Evolutionary conservation across 306 rosid species (phyloP).

Genomic region (Lathyrus oleraceus): DNA sequence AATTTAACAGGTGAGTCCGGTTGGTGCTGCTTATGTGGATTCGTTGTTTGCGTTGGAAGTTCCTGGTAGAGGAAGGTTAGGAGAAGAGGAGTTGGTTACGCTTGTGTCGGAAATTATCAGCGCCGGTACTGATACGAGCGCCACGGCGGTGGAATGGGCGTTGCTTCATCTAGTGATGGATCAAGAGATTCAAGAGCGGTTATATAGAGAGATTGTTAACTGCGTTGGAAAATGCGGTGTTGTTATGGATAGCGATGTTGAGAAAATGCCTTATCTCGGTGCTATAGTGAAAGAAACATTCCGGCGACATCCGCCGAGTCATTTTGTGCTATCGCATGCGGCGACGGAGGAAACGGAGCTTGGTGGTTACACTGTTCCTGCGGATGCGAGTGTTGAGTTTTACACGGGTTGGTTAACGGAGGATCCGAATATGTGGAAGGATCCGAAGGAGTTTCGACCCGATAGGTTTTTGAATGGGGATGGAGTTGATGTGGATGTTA

Average conservation of each 20-base stretch:
- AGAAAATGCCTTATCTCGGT: slow-evolving; percentile 66
- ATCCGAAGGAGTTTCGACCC: slow-evolving; percentile 81
- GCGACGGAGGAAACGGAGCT: slow-evolving; percentile 72
- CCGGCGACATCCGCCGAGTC: slow-evolving; percentile 95
- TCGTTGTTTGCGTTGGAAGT: slow-evolving; percentile 67
- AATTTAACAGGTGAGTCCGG: slow-evolving; percentile 39
- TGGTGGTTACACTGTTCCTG: slow-evolving; percentile 80
- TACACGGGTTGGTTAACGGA: slow-evolving; percentile 91
- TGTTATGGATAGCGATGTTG: slow-evolving; percentile 63
- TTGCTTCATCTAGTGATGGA: slow-evolving; percentile 68
- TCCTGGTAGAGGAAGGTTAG: slow-evolving; percentile 62
- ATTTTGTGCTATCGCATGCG: slow-evolving; percentile 82
- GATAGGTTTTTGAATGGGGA: slow-evolving; percentile 89
- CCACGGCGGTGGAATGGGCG: slow-evolving; percentile 88
- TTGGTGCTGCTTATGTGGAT: slow-evolving; percentile 91
- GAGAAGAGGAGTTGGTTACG: slow-evolving; percentile 86
- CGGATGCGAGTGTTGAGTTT: slow-evolving; percentile 87
- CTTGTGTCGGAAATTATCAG: slow-evolving; percentile 71
- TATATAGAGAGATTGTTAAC: slow-evolving; percentile 60
- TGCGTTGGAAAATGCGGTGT: slow-evolving; percentile 58
- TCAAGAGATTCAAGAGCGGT: slow-evolving; percentile 66
- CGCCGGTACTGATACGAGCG: slow-evolving; percentile 94
- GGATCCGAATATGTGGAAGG: slow-evolving; percentile 78
- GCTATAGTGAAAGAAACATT: slow-evolving; percentile 86
- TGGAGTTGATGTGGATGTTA: slow-evolving; percentile 82